Evolutionary conservation across 148 eudicot species (phyloP).

Genomic region (Talinum fruticosum): DNA sequence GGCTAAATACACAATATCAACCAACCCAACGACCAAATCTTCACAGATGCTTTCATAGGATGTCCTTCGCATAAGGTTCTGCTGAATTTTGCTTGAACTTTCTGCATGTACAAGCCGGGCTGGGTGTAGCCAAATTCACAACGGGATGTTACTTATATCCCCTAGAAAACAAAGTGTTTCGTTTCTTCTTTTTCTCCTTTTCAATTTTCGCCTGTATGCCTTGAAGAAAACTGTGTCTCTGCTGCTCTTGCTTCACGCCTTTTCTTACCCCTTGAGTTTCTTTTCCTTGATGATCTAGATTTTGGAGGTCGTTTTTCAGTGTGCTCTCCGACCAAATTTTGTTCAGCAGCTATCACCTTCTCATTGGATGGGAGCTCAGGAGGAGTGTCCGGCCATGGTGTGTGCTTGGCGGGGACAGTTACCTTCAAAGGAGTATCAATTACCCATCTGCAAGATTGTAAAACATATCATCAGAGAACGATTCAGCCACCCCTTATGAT

Average conservation of each 20-base stretch:
- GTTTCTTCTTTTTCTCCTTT: too few species aligned
- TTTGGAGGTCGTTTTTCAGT: conserved; percentile 55
- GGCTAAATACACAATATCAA: conserved; percentile 30
- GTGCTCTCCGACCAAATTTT: conserved; percentile 33
- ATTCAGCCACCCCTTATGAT: too few species aligned
- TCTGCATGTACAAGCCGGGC: conserved; percentile 6
- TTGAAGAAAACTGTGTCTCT: conserved; percentile 47
- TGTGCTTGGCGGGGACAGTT: conserved; percentile 85
- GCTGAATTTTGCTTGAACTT: background rate
- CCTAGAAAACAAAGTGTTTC: too few species aligned
- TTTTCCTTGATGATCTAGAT: conserved; percentile 46
- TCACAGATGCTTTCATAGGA: conserved; percentile 16
- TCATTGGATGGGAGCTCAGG: conserved; percentile 61
- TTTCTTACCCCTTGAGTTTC: conserved; percentile 58
- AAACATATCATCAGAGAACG: background rate
- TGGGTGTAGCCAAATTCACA: conserved; percentile 5
- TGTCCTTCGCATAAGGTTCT: conserved; percentile 12
- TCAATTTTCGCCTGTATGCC: conserved; percentile 34
- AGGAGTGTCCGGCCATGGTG: conserved; percentile 94
- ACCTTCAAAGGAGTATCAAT: conserved; percentile 80
- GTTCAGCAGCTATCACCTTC: conserved; percentile 11
- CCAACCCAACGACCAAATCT: conserved; percentile 24
- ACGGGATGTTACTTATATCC: background rate
- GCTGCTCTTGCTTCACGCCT: conserved; percentile 47
- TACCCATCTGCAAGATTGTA: conserved; percentile 69